phyloP scores from a whole-genome alignment of 2,329 filamentous ascomycete species.

The Phoma sp. region DNA sequence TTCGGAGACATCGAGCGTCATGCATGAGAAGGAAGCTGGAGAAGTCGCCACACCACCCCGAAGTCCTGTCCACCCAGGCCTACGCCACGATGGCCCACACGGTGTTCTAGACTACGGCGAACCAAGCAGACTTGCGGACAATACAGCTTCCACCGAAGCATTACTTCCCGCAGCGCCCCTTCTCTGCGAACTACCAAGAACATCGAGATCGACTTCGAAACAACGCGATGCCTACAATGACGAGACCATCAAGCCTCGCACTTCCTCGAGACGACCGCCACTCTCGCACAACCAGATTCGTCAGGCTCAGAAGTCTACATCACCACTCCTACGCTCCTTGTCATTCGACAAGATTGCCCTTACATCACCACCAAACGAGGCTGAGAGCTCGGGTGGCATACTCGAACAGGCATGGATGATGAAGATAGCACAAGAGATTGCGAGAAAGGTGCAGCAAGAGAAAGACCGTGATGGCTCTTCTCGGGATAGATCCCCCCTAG shows the following conservation, averaged over 20 bases:
- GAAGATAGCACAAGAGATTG: conserved; percentile 94
- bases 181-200: conserved; percentile 33
- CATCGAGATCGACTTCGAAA: conserved; percentile 32
- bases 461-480: conserved; percentile 57
- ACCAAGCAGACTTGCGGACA: conserved; percentile 31
- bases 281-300: conserved; percentile 41
- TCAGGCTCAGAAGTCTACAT: conserved; percentile 41
- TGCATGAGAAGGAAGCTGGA: conserved; percentile 40
- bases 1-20: conserved; percentile 60
- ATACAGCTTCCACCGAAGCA: conserved; percentile 23
- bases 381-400: conserved; percentile 56
- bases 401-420: conserved; percentile 85
- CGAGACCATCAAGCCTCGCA: conserved; percentile 17
- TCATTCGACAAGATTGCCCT: conserved; percentile 24
- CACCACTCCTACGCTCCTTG: conserved; percentile 45
- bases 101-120: conserved; percentile 34
- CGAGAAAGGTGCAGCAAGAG: conserved; percentile 84
- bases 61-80: conserved; percentile 31
- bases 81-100: conserved; percentile 33
- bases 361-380: conserved; percentile 33
- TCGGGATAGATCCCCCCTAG: conserved; percentile 14
- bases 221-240: conserved; percentile 17
- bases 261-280: conserved; percentile 33
- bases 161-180: conserved; percentile 38
- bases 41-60: conserved; percentile 44